Base-by-base conservation (phyloP, 192 early-diverging fungal species). In the Mortierella alpina region DNA sequence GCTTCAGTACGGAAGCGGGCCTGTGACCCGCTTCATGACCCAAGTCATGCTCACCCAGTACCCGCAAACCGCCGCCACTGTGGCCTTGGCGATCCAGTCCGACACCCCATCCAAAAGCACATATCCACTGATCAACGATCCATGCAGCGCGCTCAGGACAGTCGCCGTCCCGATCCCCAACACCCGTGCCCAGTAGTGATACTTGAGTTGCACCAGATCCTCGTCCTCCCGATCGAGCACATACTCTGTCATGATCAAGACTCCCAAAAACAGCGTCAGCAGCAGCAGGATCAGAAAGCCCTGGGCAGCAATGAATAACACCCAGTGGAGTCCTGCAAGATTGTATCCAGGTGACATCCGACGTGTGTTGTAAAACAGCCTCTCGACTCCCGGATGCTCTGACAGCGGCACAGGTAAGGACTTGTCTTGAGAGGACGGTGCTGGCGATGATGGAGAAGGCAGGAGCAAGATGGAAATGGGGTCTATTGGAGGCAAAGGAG, bases 71-170 rank as follows among this genome's bases (percentile, higher is more conserved):
- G 70, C 23, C 0, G 53, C 70, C 2, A 80, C 77, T 2, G 59
- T 42, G 2, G 66, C 77, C 42, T 80, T 72, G 63, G 77, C 77
- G 6, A 80, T 80, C 77, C 77, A 80, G 48, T 80, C 77, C 10
- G 77, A 68, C 39, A 58, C 64, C 17, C 70, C 70, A 23, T 80
- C 77, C 70, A 80, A 6, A 7, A 80, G 18, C 10, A 80, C 70
- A 59, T 80, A 80, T 23, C 77, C 77, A 59, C 70, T 80, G 42
- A 80, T 52, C 11, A 72, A 23, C 47, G 77, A 80, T 0, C 70
- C 70, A 63, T 80, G 64, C 17, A 68, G 54, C 0, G 77, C 77
- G 22, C 77, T 80, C 45, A 64, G 45, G 46, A 80, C 45, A 9
- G 77, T 72, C n/a, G 70, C 64, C 11, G 23, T 41, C 2, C 59